Evolutionary conservation across 768 basidiomycete species (phyloP).

Genomic region (Leccinum sublutescens): DNA sequence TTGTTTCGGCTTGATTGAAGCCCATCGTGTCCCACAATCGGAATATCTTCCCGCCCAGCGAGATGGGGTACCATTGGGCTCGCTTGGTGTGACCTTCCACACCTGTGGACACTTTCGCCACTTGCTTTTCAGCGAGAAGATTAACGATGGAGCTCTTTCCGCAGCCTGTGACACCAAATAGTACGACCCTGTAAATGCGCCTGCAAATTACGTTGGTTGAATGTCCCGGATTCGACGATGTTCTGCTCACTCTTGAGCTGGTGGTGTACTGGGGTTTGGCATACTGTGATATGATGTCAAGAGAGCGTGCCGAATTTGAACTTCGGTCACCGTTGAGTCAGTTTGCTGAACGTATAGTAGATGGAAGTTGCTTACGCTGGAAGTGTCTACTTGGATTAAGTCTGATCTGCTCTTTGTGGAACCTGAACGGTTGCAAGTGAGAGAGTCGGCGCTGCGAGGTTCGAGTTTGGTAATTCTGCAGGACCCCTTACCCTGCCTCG

Average conservation of each 20-base stretch:
- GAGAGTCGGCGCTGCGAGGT: not conserved
- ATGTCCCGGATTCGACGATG: not conserved
- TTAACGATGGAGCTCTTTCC: slow-evolving; percentile 34
- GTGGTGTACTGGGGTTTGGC: not conserved
- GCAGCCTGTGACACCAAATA: slow-evolving; percentile 30
- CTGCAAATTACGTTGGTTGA: slow-evolving; percentile 13
- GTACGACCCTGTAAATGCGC: slow-evolving; percentile 21
- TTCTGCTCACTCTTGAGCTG: slow-evolving; percentile 16
- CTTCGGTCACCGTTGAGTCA: not conserved
- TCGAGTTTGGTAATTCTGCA: slow-evolving; percentile 3
- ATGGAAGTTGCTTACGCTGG: slow-evolving; percentile 9
- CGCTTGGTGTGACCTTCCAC: slow-evolving; percentile 33
- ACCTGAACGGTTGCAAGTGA: not conserved
- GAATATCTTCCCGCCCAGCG: slow-evolving; percentile 20
- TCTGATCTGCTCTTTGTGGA: not conserved
- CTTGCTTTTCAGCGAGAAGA: slow-evolving; percentile 23
- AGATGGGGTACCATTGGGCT: slow-evolving; percentile 20
- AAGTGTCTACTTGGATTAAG: not conserved
- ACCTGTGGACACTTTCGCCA: slow-evolving; percentile 30
- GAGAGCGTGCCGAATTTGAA: not conserved
- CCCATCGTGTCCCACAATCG: slow-evolving; percentile 36
- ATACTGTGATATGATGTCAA: not conserved
- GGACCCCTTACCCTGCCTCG: not conserved
- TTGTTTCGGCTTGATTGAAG: slow-evolving; percentile 26
- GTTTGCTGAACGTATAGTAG: not conserved